Base-by-base conservation (phyloP, 2,329 filamentous ascomycete genomes). In the Colletotrichum sp. region DNA sequence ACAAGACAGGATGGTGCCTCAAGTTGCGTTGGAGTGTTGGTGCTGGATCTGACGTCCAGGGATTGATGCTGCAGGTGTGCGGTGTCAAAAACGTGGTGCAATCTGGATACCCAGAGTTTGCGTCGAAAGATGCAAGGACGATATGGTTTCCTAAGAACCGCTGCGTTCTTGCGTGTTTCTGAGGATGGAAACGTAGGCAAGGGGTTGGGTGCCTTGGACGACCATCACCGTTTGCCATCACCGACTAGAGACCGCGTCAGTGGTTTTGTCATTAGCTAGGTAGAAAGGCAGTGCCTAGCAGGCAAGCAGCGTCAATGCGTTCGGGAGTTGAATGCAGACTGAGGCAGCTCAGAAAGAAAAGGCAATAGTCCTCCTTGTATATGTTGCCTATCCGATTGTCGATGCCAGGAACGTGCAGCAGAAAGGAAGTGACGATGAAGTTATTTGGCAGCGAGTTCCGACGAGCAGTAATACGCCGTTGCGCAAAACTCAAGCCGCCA, bases 381-480 rank as follows among this genome's bases (percentile, higher is more conserved):
- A 43, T 5, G 8, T 9, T 2, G 38, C 38, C 18, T 43, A 16
- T 43, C 8, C 18, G 18, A 43, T 6, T 43, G n/a, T 1, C 38
- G 18, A 18, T n/a, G 38, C 38, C 38, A n/a, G 38, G 38, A 18
- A n/a, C 18, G 5, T n/a, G 4, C 38, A 43, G 9, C 38, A 12
- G 9, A 43, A 12, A 33, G 61, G 11, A 27, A 29, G n/a, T n/a
- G 57, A 59, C 31, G 57, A 59, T 15, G 31, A 59, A 33, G 57
- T 29, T 34, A 7, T 59, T 7, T 27, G 33, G 27, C 31, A 59
- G 57, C 58, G 12, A 16, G 21, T 36, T 54, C 13, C 66, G 36
- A 24, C 36, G 27, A 24, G 51, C 24, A 65, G 66, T 54, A 66
- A 70, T 73, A 21, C 70, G 70, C 70, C 38, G 66, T 31, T 70